A percentile compares a stretch with the other conserved stretches of the same genome.
Evolutionary conservation across 83 land plant species (phyloP).

Genomic region (Picea abies): DNA sequence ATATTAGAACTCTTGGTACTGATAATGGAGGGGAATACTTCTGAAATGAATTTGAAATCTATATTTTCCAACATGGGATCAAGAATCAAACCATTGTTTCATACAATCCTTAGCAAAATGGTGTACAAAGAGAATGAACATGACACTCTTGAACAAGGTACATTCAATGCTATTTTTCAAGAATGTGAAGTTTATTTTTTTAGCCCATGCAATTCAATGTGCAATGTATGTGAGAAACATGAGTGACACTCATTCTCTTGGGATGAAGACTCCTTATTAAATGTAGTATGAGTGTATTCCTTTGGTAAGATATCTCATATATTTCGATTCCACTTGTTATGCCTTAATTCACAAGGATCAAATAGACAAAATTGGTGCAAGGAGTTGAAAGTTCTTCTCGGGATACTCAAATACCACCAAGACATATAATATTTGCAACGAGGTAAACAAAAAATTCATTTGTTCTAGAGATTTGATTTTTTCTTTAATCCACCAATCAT

Average conservation of each 20-base stretch:
- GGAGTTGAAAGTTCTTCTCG: not conserved
- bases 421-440: too few relatives aligned
- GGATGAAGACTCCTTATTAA: not conserved
- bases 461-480: not conserved
- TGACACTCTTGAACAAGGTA: not conserved
- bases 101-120: not conserved
- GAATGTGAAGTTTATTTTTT: not conserved
- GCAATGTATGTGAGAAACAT: too few relatives aligned
- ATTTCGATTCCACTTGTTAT: not conserved
- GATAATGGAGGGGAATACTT: not conserved
- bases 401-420: not conserved
- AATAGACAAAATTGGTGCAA: not conserved
- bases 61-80: not conserved
- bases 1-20: not conserved
- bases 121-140: too few relatives aligned
- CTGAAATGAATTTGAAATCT: not conserved
- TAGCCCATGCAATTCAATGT: not conserved
- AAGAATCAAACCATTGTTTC: not conserved
- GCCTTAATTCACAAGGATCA: not conserved
- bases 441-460: not conserved
- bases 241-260: not conserved
- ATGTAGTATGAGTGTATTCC: not conserved
- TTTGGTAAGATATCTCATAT: not conserved
- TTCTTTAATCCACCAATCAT: not conserved
- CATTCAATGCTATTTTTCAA: not conserved